Base-by-base conservation (phyloP, 2,329 filamentous ascomycete genomes). In the Stagonosporopsis vannaccii region DNA sequence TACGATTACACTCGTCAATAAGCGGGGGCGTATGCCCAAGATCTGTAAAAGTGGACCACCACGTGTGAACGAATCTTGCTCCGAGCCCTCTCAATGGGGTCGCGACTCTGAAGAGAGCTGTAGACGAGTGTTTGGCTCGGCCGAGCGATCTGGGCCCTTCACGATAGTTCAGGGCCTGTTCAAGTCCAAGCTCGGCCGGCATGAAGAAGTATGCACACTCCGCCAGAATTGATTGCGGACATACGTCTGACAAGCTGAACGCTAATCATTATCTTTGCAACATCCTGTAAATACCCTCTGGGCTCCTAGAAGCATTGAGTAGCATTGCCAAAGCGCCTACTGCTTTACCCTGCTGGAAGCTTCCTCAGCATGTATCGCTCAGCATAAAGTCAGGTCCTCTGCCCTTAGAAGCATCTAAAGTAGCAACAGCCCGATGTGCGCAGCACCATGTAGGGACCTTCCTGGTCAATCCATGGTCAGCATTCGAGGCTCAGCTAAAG, bases 81-180 rank as follows among this genome's bases (percentile, higher is more conserved):
- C 23, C 40, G 35, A 39, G 13, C 2, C 15, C 28, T 15, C 6
- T 35, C 17, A 20, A 33, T 30, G 36, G 32, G 33, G 13, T 37
- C 39, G 37, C 22, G 15, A 39, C 23, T 41, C 40, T 35, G 23
- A 37, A 19, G 22, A 9, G 30, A 33, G 39, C n/a, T n/a, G 51
- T 40, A 45, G 36, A 46, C 46, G 40, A 35, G 46, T 49, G 44
- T 28, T 22, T 42, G 28, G 15, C 40, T 49, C 32, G 33, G 35
- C 35, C 28, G 22, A 32, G 19, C 22, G 22, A 35, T 36, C 9
- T 30, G 35, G 15, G 12, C 28, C 36, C 28, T 28, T 28, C 28
- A 28, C 30, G 41, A 30, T 23, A 26, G 33, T 25, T 28, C 17
- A 36, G 46, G 46, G 35, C 22, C 5, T 13, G 6, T 19, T 12